These are phyloP conservation scores for Dactylella cylindrospora DNA, from an alignment of 2,329 filamentous ascomycete genomes.

Conservation along the genomic window DNA sequence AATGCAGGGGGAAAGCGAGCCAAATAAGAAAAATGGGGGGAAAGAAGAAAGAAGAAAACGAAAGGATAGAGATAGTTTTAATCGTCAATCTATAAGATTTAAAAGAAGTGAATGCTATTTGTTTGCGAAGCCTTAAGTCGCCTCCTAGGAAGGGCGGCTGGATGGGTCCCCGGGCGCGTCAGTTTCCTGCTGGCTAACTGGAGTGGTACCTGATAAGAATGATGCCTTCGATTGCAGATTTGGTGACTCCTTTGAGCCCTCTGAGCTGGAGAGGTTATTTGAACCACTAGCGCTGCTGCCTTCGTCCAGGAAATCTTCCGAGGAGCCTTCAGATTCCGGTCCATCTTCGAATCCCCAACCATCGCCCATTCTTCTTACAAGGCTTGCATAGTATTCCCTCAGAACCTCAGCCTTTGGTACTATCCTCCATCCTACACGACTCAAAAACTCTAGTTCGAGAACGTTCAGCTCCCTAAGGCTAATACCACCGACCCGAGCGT, in stretches of 20 bases:
- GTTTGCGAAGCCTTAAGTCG: neutral
- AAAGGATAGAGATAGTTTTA: constrained; percentile 31
- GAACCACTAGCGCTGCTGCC: constrained; percentile 22
- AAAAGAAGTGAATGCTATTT: neutral
- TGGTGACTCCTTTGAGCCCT: constrained; percentile 21
- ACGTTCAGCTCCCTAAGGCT: constrained; percentile 85
- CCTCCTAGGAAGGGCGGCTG: neutral
- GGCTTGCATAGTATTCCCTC: constrained; percentile 85
- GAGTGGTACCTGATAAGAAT: constrained; percentile 3
- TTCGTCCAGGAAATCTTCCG: constrained; percentile 31
- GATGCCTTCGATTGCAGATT: constrained; percentile 23
- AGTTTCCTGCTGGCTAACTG: constrained; percentile 9
- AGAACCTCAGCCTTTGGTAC: constrained; percentile 92
- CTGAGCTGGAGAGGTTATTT: constrained; percentile 21
- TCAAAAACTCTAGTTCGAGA: constrained; percentile 88
- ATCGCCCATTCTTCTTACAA: constrained; percentile 67
- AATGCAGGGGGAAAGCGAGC: no score
- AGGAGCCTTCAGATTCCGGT: constrained; percentile 22
- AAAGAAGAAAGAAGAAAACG: constrained; percentile 20
- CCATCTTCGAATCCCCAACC: constrained; percentile 59
- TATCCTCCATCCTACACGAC: constrained; percentile 92
- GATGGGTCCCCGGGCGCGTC: constrained; percentile 12
- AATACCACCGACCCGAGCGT: constrained; percentile 89
- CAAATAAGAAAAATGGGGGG: constrained; percentile 1
- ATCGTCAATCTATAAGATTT: neutral